A percentile compares a stretch with the other conserved stretches of the same genome.
These are phyloP conservation scores for Trichoderma lentiforme DNA, from an alignment of 2,329 filamentous ascomycete species.

Conservation along the genomic window DNA sequence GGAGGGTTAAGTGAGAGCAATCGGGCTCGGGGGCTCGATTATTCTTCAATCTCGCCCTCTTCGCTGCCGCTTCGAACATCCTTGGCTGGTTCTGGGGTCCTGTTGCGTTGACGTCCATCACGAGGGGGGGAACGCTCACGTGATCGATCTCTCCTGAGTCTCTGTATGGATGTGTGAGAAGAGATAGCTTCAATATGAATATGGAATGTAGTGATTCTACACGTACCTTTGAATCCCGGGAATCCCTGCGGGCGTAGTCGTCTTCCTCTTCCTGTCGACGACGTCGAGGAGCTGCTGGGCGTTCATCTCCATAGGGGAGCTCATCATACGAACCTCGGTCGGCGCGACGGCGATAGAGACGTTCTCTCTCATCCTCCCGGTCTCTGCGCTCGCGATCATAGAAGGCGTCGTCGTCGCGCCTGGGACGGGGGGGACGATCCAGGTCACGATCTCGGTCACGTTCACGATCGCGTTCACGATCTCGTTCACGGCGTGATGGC, in stretches of 20 bases:
- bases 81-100: conserved; percentile 36
- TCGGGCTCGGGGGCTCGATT: conserved; percentile 22
- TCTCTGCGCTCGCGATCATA: conserved; percentile 87
- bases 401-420: conserved; percentile 61
- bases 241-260: conserved; percentile 61
- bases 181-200: background rate
- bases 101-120: conserved; percentile 55
- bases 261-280: conserved; percentile 76
- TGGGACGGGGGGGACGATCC: conserved; percentile 51
- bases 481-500: conserved; percentile 41
- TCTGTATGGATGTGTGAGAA: conserved; percentile 41
- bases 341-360: conserved; percentile 74
- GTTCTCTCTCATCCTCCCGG: conserved; percentile 85
- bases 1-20: background rate
- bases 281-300: conserved; percentile 64
- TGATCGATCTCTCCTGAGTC: conserved; percentile 54
- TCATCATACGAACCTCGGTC: conserved; percentile 80
- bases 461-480: conserved; percentile 44
- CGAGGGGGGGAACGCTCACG: conserved; percentile 61
- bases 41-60: conserved; percentile 92
- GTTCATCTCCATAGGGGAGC: conserved; percentile 82
- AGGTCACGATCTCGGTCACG: conserved; percentile 43
- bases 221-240: conserved; percentile 65
- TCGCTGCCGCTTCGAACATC: conserved; percentile 71
- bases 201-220: background rate